Conservation (phyloP, 331 rosid species). For the Pyrus hybrid region DNA sequence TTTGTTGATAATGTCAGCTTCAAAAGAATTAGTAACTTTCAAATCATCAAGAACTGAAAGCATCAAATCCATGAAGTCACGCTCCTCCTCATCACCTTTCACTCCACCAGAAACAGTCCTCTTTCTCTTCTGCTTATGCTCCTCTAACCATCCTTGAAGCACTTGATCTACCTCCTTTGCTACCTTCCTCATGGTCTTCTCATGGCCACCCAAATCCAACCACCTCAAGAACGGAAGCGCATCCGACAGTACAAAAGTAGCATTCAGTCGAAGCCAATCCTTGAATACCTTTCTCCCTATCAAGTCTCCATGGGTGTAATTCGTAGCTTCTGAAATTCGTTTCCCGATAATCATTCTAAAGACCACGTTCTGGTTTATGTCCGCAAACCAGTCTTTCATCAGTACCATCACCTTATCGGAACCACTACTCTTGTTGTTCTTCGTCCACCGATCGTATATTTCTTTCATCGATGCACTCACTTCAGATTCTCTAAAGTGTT, state of each 20-base stretch:
- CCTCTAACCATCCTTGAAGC: neutral
- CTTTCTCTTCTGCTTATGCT: neutral
- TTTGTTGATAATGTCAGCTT: neutral
- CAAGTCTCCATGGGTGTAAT: neutral
- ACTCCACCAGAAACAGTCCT: neutral
- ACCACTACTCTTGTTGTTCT: neutral
- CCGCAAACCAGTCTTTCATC: neutral
- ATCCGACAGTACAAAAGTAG: neutral
- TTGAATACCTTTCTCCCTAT: neutral
- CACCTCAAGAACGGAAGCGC: neutral
- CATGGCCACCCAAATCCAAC: constrained; percentile 1
- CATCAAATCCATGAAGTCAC: constrained; percentile 1
- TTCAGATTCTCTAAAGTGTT: neutral
- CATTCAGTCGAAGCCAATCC: neutral
- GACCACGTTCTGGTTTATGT: neutral
- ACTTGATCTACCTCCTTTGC: neutral
- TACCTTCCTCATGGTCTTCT: constrained; percentile 2
- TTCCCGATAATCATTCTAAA: neutral
- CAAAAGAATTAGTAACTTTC: neutral
- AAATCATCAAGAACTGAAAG: neutral
- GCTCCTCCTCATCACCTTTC: neutral
- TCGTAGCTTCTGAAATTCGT: neutral
- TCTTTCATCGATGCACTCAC: neutral
- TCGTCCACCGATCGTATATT: neutral
- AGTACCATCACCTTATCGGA: neutral